Base-by-base conservation (phyloP, 106 monocot species). In the Platanthera zijinensis region DNA sequence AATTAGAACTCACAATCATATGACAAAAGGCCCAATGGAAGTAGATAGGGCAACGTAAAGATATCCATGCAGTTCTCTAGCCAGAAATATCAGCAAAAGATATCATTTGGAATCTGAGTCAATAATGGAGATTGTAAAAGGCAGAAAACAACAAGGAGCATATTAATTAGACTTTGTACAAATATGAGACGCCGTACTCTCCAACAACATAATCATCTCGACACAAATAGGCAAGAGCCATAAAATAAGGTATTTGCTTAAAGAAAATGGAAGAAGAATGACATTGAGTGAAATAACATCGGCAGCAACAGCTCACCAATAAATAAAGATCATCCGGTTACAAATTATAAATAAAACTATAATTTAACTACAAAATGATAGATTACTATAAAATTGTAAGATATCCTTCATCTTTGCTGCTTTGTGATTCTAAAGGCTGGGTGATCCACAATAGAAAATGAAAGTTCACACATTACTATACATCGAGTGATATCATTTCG, bases 181-280 rank as follows among this genome's bases (percentile, higher is more conserved):
- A 76, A 54, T 17, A 59, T 9, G 48, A 48, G 39, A 62, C 46
- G n/a, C 75, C 74, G 61, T 85, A 96, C 90, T 94, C 94, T 94
- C 97, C 97, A 78, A 89, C 86, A 83, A 94, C 76, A 78, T 99
- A 99, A 69, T 99, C 97, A 80, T 78, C 75, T 21, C 97, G 94
- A 80, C 97, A 99, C 74, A 99, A 78, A 76, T 94, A 94, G 1
- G 97, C 97, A 82, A 99, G 94, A 73, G 97, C 89, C 94, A 99
- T 92, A 75, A 99, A 99, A 87, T 99, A 94, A 13, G 97, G 97
- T 75, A 99, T 85, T 75, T 99, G 97, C 97, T 92, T 62, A 99
- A 78, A 72, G 94, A 92, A 52, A 90, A 90, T 72, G 97, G 94
- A 86, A 99, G 92, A 75, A 99, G 86, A 86, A 94, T 82, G 39